Evolutionary conservation across 2,329 filamentous ascomycete species (phyloP), one percentile per base, ranked within the genome.

Genomic region (Meredithiella fracta): DNA sequence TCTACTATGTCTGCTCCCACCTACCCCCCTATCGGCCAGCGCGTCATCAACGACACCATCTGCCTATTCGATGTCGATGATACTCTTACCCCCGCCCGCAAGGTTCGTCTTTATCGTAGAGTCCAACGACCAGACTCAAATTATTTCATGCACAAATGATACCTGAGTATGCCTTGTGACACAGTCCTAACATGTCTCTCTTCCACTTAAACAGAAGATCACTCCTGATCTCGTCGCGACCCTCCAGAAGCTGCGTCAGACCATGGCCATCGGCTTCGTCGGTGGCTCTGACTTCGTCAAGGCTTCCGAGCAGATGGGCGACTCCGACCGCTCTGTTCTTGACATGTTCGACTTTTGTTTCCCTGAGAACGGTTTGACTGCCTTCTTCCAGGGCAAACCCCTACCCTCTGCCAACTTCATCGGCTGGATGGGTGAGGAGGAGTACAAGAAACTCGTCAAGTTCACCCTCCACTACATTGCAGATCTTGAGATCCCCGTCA

Each of bases 331-430:
- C 26, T 76, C 83, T 62, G 91, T 97, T 60, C 89, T 82, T 54
- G 75, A 80, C 60, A 82, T 97, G 65, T 98, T 98, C 75, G 92
- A 98, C 75, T 98, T 87, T 73, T 92, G 85, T 79, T 98, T 98
- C 73, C 76, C 89, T 58, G 92, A 98, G 74, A 98, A 98, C 72
- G 92, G 92, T 9, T 80, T 98, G 62, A 94, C 86, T 1, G 92
- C 91, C 47, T 94, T 78, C 76, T 88, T 89, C 66, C 72, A 90
- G 65, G 92, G 91, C 64, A 70, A 82, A 67, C 76, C 78, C 56
- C 79, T 97, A 58, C 75, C 83, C 1, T 82, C 80, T 64, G 85
- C 84, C 70, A 87, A 80, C 71, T 98, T 97, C 79, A 95, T 97
- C 73, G 70, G 80, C 63, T 94, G 83, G 83, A 76, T 97, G 61